These are phyloP conservation scores for Salix exigua DNA, from an alignment of 345 rosid genomes.

Conservation along the genomic window DNA sequence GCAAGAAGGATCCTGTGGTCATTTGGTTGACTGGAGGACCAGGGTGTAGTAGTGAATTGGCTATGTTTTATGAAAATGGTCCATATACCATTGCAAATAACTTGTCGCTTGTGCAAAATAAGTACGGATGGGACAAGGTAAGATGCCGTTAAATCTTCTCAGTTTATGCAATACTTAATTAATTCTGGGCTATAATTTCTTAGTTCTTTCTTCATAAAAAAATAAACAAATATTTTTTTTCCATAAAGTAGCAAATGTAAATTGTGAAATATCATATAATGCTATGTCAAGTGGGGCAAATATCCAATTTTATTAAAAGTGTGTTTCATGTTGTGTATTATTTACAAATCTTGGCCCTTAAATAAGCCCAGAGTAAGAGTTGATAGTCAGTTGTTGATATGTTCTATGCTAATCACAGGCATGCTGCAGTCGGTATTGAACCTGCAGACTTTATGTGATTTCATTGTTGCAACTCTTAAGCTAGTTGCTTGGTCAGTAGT, in stretches of 20 bases:
- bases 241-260: background rate
- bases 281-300: background rate
- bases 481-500: background rate
- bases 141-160: background rate
- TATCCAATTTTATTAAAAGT: background rate
- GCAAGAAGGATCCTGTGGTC: conserved; percentile 74
- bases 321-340: background rate
- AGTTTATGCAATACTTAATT: background rate
- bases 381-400: background rate
- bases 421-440: background rate
- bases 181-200: background rate
- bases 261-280: background rate
- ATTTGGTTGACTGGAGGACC: conserved; percentile 99
- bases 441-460: background rate
- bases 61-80: conserved; percentile 97
- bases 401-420: background rate
- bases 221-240: background rate
- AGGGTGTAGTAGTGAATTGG: conserved; percentile 96
- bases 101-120: conserved; percentile 90
- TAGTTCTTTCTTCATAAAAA: background rate
- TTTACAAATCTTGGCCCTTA: background rate
- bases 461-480: background rate
- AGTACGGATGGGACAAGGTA: conserved; percentile 92
- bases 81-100: conserved; percentile 73
- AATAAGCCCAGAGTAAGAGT: background rate